Evolutionary conservation across 2,329 filamentous ascomycete species (phyloP).

Genomic region (Cladosporium sp.): DNA sequence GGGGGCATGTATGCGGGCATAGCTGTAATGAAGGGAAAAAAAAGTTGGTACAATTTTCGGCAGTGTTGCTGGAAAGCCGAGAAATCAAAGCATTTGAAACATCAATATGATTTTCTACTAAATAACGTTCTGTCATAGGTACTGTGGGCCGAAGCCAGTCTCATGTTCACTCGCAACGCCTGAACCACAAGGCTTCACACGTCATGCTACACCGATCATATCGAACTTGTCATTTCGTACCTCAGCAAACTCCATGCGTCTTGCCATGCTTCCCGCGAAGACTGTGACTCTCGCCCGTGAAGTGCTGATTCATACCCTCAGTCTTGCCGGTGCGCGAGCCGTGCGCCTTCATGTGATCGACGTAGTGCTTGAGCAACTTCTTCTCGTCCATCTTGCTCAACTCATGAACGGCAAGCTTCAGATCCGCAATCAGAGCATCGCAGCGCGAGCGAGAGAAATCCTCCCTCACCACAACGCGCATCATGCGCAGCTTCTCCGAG

Average conservation of each 20-base stretch:
- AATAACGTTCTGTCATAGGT: no score
- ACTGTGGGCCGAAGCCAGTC: no score
- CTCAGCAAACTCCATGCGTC: slow-evolving; percentile 79
- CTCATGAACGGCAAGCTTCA: slow-evolving; percentile 70
- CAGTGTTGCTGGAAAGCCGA: no score
- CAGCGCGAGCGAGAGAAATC: slow-evolving; percentile 83
- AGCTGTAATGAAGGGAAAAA: no score
- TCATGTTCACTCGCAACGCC: no score
- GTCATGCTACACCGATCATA: no score
- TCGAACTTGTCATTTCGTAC: no score
- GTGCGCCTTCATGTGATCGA: slow-evolving; percentile 40
- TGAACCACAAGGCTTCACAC: no score
- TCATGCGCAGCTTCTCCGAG: slow-evolving; percentile 78
- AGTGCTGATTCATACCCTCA: slow-evolving; percentile 41
- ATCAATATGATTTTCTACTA: no score
- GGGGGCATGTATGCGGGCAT: no score
- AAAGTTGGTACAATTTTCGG: no score
- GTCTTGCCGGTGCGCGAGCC: slow-evolving; percentile 21
- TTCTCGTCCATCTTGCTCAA: slow-evolving; percentile 72
- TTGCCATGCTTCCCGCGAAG: slow-evolving; percentile 88
- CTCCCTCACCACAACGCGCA: slow-evolving; percentile 87
- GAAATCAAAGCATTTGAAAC: no score
- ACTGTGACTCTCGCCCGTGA: slow-evolving; percentile 74
- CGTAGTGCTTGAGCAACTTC: slow-evolving; percentile 60
- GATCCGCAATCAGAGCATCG: slow-evolving; percentile 71